A percentile compares a stretch with the other conserved stretches of the same genome.
Evolutionary conservation across 345 rosid genomes (phyloP).

Genomic region (Erucastrum elatum): DNA sequence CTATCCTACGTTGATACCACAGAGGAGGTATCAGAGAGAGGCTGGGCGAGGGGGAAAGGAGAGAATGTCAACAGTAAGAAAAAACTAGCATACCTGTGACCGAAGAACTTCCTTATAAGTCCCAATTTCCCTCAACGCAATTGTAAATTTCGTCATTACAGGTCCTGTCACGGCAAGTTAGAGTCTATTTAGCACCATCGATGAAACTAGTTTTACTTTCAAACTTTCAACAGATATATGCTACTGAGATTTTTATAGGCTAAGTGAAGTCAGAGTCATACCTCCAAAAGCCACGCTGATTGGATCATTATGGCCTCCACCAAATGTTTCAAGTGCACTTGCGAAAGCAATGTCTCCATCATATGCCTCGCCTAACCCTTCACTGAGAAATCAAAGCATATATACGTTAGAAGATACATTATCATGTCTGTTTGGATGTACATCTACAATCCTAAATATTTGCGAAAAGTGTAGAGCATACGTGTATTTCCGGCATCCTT

Average conservation of each 20-base stretch:
- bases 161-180: conserved; percentile 64
- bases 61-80: neutral
- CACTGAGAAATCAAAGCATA: conserved; percentile 51
- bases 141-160: conserved; percentile 98
- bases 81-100: conserved; percentile 65
- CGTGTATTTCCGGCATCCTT: conserved; percentile 99
- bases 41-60: neutral
- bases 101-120: conserved; percentile 98
- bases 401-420: neutral
- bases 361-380: conserved; percentile 97
- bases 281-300: conserved; percentile 99
- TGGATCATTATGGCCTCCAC: conserved; percentile 99
- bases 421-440: neutral
- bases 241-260: conserved; percentile 5
- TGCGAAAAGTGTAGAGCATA: conserved; percentile 37
- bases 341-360: conserved; percentile 98
- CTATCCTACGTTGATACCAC: conserved; percentile 1
- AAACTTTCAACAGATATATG: neutral
- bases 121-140: conserved; percentile 98
- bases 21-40: conserved; percentile 3
- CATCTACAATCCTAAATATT: neutral
- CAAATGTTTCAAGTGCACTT: conserved; percentile 93
- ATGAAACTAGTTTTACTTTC: neutral
- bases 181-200: conserved; percentile 2
- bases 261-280: conserved; percentile 28